These are phyloP conservation scores for Pleodorina starrii DNA, from an alignment of 139 green algal species.

Conservation along the genomic window DNA sequence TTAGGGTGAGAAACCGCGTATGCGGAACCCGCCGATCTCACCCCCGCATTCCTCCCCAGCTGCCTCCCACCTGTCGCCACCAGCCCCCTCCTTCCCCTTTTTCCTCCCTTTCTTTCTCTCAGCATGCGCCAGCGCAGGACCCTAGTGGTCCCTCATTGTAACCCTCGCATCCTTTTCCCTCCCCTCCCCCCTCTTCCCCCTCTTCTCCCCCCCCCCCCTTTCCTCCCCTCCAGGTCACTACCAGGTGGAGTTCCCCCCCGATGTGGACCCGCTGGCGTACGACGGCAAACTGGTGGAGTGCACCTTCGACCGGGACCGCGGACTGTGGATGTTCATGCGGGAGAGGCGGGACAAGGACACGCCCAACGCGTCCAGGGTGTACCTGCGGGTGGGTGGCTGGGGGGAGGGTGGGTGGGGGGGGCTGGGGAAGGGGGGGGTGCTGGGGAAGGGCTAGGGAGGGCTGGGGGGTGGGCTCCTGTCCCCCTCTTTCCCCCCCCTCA, in stretches of 20 bases:
- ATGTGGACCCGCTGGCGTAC: constrained; percentile 52
- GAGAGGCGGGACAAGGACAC: constrained; percentile 87
- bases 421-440: no score
- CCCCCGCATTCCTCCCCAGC: not conserved
- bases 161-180: no score
- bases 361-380: constrained; percentile 87
- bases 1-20: no score
- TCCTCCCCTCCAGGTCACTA: constrained; percentile 19
- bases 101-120: no score
- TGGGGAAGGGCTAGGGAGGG: no score
- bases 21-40: no score
- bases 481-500: no score
- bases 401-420: no score
- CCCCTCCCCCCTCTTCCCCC: no score
- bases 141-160: no score
- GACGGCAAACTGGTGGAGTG: constrained; percentile 89
- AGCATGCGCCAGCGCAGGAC: no score
- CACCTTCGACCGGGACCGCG: constrained; percentile 70
- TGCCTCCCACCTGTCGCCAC: not conserved
- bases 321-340: constrained; percentile 87
- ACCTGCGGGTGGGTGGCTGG: constrained; percentile 51
- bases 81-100: not conserved
- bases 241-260: constrained; percentile 53
- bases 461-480: no score
- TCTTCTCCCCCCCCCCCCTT: not conserved